Conservation (phyloP, 176 grass and related monocot species). For the Eleusine indica region DNA sequence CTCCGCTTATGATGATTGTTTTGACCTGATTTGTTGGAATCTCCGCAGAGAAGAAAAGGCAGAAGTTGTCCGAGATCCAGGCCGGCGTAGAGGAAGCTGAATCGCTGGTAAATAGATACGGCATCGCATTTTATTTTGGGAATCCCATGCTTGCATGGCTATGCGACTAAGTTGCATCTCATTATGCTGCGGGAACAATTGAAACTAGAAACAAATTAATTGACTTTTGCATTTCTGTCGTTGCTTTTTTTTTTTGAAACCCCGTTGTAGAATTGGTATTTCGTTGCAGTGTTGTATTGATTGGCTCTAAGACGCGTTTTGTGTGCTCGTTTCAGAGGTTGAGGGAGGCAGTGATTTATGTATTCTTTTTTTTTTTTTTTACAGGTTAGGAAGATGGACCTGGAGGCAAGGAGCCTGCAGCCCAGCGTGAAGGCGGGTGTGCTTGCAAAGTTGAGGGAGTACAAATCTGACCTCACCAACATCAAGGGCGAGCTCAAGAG, state of each 20-base stretch:
- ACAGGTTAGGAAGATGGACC: conserved; percentile 91
- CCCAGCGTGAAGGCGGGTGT: conserved; percentile 79
- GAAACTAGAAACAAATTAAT: not conserved
- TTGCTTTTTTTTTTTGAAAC: too few relatives aligned
- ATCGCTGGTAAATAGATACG: conserved; percentile 65
- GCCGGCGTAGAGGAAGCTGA: conserved; percentile 81
- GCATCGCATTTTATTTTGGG: not conserved
- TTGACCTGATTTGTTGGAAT: conserved; percentile 37
- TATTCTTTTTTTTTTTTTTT: not conserved
- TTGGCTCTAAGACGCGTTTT: not conserved
- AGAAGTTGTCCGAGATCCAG: conserved; percentile 85
- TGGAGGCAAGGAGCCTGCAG: conserved; percentile 86
- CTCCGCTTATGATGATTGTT: not conserved
- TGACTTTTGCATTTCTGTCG: not conserved
- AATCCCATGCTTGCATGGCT: not conserved
- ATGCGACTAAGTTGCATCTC: not conserved
- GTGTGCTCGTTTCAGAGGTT: not conserved
- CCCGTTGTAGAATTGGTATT: not conserved
- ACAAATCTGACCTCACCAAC: conserved; percentile 89
- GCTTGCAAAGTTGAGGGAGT: conserved; percentile 85
- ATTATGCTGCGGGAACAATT: conserved; percentile 7
- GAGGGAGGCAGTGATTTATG: not conserved
- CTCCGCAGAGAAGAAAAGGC: conserved; percentile 78
- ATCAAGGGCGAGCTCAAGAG: conserved; percentile 84
- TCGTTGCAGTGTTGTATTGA: not conserved